Conservation (phyloP, 495 filamentous ascomycete genomes). For the Hypoxylon intermedium region DNA sequence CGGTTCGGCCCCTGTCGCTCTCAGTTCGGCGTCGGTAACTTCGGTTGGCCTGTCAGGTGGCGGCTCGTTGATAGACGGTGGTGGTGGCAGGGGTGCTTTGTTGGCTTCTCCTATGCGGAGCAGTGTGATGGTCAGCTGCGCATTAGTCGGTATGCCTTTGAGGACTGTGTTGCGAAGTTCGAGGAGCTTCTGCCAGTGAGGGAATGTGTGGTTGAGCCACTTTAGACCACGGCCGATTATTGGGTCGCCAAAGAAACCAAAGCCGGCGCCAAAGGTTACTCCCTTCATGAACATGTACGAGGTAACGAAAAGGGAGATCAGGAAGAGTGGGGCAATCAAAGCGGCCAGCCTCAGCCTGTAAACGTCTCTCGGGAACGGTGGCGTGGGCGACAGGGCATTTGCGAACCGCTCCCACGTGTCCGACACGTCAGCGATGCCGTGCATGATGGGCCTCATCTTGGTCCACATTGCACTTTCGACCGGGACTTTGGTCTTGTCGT, state of each 20-base stretch:
- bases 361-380: slow-evolving; percentile 72
- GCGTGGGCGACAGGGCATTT: slow-evolving; percentile 80
- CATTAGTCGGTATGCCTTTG: slow-evolving; percentile 86
- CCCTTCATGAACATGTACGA: slow-evolving; percentile 79
- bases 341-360: slow-evolving; percentile 69
- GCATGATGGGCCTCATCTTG: slow-evolving; percentile 79
- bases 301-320: slow-evolving; percentile 66
- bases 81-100: slow-evolving; percentile 80
- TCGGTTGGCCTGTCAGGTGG: slow-evolving; percentile 60
- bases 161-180: slow-evolving; percentile 72
- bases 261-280: slow-evolving; percentile 68
- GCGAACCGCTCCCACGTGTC: slow-evolving; percentile 83
- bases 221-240: slow-evolving; percentile 64
- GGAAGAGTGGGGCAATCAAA: slow-evolving; percentile 64
- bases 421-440: slow-evolving; percentile 71
- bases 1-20: slow-evolving; percentile 46
- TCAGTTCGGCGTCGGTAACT: slow-evolving; percentile 56
- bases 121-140: slow-evolving; percentile 83
- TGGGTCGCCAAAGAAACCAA: slow-evolving; percentile 84
- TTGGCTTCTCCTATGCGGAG: slow-evolving; percentile 87
- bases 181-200: slow-evolving; percentile 77
- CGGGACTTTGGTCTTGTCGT: slow-evolving; percentile 86
- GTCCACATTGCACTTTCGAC: slow-evolving; percentile 80
- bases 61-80: slow-evolving; percentile 63
- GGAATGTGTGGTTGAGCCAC: slow-evolving; percentile 70